Percentiles rank a stretch among this genome's conserved stretches.
phyloP scores from a whole-genome alignment of 805 yeast genomes.

The Saccharomycopsis malanga region DNA sequence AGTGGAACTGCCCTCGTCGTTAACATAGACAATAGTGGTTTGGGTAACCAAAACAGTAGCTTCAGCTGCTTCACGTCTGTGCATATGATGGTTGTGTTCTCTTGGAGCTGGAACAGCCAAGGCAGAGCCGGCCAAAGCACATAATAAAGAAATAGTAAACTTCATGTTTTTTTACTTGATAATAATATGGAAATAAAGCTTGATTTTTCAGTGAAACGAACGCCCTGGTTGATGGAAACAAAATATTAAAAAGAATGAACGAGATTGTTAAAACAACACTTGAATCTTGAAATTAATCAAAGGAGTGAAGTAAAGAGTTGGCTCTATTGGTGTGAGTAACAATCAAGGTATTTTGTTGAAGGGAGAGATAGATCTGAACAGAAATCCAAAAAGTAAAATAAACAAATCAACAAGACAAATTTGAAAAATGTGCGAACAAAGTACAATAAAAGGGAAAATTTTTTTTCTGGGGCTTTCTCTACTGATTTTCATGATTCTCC shows the following conservation, averaged over 20 bases:
- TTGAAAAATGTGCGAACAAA: too few species aligned
- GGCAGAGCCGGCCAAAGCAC: conserved; percentile 25
- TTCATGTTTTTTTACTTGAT: background rate
- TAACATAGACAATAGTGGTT: conserved; percentile 43
- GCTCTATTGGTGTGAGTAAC: background rate
- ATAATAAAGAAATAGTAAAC: conserved; percentile 11
- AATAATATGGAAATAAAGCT: background rate
- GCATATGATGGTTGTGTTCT: conserved; percentile 24
- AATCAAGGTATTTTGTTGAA: background rate
- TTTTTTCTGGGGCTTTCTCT: too few species aligned
- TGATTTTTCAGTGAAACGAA: background rate
- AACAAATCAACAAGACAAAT: too few species aligned
- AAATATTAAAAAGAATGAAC: background rate
- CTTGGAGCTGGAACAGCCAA: conserved; percentile 30
- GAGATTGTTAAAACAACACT: background rate
- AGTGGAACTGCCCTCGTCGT: conserved; percentile 19
- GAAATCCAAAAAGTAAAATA: too few species aligned
- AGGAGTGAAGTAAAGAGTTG: background rate
- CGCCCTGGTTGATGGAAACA: background rate
- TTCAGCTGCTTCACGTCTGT: conserved; percentile 23
- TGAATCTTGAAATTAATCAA: background rate
- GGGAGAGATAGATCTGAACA: too few species aligned
- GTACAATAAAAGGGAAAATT: too few species aligned
- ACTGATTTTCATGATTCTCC: too few species aligned
- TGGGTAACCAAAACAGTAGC: conserved; percentile 44